Evolutionary conservation across 2,329 filamentous ascomycete species (phyloP).

Genomic region (Fusarium hainanense): DNA sequence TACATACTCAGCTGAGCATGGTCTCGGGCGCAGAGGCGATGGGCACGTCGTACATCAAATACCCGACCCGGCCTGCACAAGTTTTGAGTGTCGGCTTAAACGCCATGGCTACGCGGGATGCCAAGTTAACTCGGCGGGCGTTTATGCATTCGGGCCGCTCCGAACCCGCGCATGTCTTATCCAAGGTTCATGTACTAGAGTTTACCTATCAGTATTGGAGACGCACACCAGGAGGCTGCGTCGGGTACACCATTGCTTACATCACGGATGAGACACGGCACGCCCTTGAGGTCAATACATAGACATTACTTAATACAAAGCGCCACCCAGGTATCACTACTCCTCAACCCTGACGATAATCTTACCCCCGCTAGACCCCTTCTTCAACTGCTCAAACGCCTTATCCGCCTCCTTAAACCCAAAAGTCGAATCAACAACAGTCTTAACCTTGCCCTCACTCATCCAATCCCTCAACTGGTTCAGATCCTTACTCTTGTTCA

Average conservation of each 20-base stretch:
- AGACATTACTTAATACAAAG: background rate
- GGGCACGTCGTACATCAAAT: background rate
- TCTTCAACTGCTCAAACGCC: conserved; percentile 69
- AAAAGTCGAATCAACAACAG: conserved; percentile 66
- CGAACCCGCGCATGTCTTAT: background rate
- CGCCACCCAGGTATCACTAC: conserved; percentile 19
- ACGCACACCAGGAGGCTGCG: too few relatives aligned
- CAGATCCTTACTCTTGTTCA: conserved; percentile 59
- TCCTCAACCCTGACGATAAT: conserved; percentile 56
- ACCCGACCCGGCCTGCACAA: background rate
- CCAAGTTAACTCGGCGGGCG: background rate
- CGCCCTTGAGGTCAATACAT: background rate
- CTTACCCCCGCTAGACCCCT: conserved; percentile 69
- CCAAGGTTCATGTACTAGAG: background rate
- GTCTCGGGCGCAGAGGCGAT: background rate
- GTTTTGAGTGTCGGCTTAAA: background rate
- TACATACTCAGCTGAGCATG: background rate
- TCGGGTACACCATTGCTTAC: background rate
- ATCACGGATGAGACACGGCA: background rate
- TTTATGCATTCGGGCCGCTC: background rate
- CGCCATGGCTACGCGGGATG: background rate
- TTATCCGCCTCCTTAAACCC: conserved; percentile 66
- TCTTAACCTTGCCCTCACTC: conserved; percentile 66
- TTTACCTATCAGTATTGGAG: background rate
- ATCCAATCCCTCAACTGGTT: conserved; percentile 65